These are phyloP conservation scores for Capsicum rhomboideum DNA, from an alignment of 257 asterid species.

Conservation along the genomic window DNA sequence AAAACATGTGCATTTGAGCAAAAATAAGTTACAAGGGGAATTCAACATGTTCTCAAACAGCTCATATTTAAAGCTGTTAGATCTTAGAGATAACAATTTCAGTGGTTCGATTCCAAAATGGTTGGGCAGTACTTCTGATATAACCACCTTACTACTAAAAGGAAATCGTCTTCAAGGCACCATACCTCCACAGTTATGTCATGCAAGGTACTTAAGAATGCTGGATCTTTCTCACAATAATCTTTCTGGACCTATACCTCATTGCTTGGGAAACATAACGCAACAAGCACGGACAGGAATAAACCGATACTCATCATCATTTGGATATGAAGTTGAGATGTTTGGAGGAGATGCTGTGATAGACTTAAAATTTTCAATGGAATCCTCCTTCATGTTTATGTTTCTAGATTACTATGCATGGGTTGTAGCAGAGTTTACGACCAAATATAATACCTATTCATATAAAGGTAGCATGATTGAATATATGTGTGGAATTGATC, in stretches of 20 bases:
- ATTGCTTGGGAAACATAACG: neutral
- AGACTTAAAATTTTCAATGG: neutral
- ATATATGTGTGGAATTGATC: neutral
- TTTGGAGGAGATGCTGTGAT: neutral
- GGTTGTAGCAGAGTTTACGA: neutral
- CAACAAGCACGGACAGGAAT: no score
- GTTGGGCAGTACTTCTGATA: no score
- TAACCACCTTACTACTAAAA: no score
- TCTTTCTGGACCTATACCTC: neutral
- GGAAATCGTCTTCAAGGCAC: neutral
- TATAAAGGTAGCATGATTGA: neutral
- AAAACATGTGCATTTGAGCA: neutral
- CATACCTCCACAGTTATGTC: neutral
- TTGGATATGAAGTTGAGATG: neutral
- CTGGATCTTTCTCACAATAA: neutral
- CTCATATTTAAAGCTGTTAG: no score
- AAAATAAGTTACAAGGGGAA: neutral
- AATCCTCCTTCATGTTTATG: neutral
- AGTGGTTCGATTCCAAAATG: no score
- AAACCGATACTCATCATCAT: neutral
- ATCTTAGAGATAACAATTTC: no score
- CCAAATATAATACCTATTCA: neutral
- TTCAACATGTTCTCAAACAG: neutral
- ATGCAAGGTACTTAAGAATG: neutral
- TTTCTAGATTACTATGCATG: neutral